A percentile compares a stretch with the other conserved stretches of the same genome.
These are phyloP conservation scores for Trichoderma virens DNA, from an alignment of 495 filamentous ascomycete genomes.

Conservation along the genomic window DNA sequence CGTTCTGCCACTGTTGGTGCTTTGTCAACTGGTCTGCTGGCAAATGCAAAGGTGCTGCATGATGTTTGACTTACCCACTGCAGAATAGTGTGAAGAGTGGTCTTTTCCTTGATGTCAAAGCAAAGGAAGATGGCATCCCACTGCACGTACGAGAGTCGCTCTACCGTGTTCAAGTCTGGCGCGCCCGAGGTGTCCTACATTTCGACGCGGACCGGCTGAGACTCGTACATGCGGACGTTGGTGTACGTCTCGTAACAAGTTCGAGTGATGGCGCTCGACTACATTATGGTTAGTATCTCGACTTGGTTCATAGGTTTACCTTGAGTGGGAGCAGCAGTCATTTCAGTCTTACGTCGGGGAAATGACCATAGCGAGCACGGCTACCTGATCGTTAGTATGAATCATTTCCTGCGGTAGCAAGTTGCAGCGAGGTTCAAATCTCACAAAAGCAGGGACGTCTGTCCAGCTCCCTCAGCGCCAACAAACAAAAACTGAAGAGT, in stretches of 20 bases:
- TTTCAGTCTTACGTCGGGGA: background rate
- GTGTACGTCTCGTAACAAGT: constrained; percentile 7
- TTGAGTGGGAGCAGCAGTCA: too few species aligned
- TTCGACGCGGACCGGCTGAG: constrained; percentile 17
- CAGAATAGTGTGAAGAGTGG: background rate
- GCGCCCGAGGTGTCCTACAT: constrained; percentile 26
- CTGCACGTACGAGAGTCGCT: constrained; percentile 20
- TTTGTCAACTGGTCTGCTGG: background rate
- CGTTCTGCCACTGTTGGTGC: background rate
- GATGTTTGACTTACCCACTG: background rate
- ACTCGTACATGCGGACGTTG: constrained; percentile 1
- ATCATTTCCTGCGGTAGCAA: background rate
- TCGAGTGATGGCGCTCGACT: constrained; percentile 10
- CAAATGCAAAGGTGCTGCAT: background rate
- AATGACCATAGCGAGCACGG: constrained; percentile 8
- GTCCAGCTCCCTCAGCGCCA: background rate
- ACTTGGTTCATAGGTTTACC: too few species aligned
- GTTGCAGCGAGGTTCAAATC: background rate
- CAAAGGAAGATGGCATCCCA: constrained; percentile 28
- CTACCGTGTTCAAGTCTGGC: constrained; percentile 17
- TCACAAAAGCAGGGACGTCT: constrained; percentile 9
- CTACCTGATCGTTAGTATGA: background rate
- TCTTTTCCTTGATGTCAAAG: constrained; percentile 17
- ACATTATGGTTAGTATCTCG: background rate
- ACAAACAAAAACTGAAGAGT: constrained; percentile 9